These are phyloP conservation scores for Eutypella sp. DNA, from an alignment of 2,329 filamentous ascomycete species.

Conservation along the genomic window DNA sequence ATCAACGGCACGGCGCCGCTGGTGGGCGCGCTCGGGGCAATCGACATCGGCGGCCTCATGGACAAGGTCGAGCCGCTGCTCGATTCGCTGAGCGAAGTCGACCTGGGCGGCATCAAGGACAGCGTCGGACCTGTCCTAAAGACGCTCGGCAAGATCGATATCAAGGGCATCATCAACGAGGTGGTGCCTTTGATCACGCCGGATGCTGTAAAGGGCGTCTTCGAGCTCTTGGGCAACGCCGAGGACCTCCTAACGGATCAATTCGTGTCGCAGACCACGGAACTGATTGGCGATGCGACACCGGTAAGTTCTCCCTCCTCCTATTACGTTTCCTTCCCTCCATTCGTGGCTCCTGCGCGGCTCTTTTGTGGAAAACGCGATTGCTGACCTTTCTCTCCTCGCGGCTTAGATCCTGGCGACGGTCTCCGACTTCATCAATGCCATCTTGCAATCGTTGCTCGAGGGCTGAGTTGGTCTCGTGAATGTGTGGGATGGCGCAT, in stretches of 20 bases:
- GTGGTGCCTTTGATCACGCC: conserved; percentile 37
- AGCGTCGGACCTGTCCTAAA: conserved; percentile 31
- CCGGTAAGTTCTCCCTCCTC: conserved; percentile 27
- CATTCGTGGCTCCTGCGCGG: neutral
- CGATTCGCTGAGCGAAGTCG: conserved; percentile 28
- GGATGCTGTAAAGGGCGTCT: conserved; percentile 29
- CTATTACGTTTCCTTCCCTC: neutral
- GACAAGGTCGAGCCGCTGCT: conserved; percentile 32
- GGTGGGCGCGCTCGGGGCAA: conserved; percentile 27
- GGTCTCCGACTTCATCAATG: too few species aligned
- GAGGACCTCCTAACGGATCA: conserved; percentile 31
- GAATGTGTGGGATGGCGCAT: too few species aligned
- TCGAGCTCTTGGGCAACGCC: conserved; percentile 34
- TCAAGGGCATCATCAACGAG: conserved; percentile 30
- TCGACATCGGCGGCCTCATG: conserved; percentile 34
- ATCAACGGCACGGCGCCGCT: conserved; percentile 33
- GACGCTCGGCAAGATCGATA: conserved; percentile 34
- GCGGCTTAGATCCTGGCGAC: too few species aligned
- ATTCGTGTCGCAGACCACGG: conserved; percentile 37
- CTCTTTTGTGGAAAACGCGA: too few species aligned
- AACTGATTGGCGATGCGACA: conserved; percentile 38
- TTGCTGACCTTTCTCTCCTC: too few species aligned
- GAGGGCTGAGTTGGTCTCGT: too few species aligned
- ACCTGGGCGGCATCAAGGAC: conserved; percentile 29
- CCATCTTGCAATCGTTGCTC: too few species aligned